These are phyloP conservation scores for Eimeria brunetti DNA, from an alignment of 169 alveolate species.

Conservation along the genomic window DNA sequence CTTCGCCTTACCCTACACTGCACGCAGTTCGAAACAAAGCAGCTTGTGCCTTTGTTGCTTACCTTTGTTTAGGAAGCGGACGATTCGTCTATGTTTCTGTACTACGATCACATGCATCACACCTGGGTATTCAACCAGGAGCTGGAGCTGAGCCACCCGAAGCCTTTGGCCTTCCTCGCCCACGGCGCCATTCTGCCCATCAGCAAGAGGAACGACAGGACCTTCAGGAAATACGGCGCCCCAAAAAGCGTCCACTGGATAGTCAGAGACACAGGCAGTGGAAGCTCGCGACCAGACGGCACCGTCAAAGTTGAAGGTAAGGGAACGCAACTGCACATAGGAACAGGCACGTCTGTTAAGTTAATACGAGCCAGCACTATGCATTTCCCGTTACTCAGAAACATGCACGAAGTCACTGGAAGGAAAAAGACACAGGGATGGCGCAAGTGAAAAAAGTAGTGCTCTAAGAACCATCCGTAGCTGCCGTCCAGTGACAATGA, in stretches of 20 bases:
- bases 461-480: neutral
- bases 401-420: neutral
- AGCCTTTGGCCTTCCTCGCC: constrained; percentile 69
- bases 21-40: neutral
- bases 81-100: constrained; percentile 18
- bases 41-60: neutral
- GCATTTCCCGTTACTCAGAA: neutral
- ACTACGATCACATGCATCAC: constrained; percentile 77
- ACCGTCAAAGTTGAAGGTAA: constrained; percentile 57
- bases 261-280: constrained; percentile 46
- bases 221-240: constrained; percentile 47
- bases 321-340: neutral
- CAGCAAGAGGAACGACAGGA: neutral
- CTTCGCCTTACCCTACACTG: neutral
- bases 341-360: neutral
- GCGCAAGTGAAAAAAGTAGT: neutral
- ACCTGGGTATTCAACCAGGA: constrained; percentile 75
- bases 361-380: neutral
- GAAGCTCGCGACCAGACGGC: constrained; percentile 13
- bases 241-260: constrained; percentile 78
- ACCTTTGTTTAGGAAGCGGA: neutral
- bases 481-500: neutral
- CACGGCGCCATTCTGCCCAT: constrained; percentile 77
- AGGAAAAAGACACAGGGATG: neutral
- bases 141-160: constrained; percentile 44